These are phyloP conservation scores for Juncus effusus DNA, from an alignment of 176 grass and related monocot genomes.

Conservation along the genomic window DNA sequence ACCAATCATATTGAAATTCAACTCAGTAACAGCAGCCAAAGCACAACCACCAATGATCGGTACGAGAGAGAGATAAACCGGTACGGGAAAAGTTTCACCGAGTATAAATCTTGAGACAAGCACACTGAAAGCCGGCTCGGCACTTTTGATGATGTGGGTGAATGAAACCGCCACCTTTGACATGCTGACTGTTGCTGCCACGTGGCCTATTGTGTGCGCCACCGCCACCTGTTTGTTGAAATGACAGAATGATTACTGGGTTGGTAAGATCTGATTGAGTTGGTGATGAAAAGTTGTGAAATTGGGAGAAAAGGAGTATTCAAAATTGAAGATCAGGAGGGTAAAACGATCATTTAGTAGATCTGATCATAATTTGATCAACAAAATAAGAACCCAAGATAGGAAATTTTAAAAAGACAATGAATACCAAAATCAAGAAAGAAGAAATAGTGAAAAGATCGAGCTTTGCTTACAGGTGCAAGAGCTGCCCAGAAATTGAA, in stretches of 20 bases:
- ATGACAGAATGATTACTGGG: not conserved
- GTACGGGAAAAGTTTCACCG: constrained; percentile 71
- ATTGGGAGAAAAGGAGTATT: not conserved
- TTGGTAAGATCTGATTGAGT: constrained; percentile 2
- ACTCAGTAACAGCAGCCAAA: constrained; percentile 74
- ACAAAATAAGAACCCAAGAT: not conserved
- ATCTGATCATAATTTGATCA: constrained; percentile 9
- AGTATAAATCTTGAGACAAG: constrained; percentile 75
- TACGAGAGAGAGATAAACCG: constrained; percentile 79
- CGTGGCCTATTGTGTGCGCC: constrained; percentile 84
- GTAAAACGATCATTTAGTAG: no score
- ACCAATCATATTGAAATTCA: constrained; percentile 93
- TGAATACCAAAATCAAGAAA: constrained; percentile 6
- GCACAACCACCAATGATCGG: constrained; percentile 89
- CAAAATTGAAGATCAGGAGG: constrained; percentile 5
- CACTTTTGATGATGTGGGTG: constrained; percentile 95
- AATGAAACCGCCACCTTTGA: constrained; percentile 97
- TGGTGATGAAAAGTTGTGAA: not conserved
- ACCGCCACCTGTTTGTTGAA: constrained; percentile 66
- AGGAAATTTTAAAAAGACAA: no score
- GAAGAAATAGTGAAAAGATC: constrained; percentile 1
- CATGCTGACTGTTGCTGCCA: constrained; percentile 92
- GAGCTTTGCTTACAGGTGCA: constrained; percentile 52
- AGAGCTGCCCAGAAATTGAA: constrained; percentile 82
- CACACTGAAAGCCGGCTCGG: constrained; percentile 92